These are phyloP conservation scores for Wickerhamomyces sydowiorum DNA, from an alignment of 805 yeast genomes.

Conservation along the genomic window DNA sequence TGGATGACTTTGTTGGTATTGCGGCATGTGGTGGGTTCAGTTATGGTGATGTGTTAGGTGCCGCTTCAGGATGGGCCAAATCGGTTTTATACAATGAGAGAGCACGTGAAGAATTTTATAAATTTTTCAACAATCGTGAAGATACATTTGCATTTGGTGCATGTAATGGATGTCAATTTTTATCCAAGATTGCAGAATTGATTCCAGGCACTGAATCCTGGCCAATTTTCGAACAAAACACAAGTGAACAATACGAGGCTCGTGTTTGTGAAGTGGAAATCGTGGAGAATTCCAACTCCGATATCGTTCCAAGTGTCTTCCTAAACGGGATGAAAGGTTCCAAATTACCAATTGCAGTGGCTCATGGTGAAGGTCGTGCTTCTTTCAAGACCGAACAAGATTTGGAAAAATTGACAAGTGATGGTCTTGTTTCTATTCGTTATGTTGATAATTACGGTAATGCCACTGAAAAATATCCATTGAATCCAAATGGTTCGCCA, in stretches of 20 bases:
- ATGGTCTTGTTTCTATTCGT: constrained; percentile 60
- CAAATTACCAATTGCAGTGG: constrained; percentile 91
- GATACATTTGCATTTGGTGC: constrained; percentile 98
- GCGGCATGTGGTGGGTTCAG: constrained; percentile 99
- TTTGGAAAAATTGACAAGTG: constrained; percentile 41
- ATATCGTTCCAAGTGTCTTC: constrained; percentile 53
- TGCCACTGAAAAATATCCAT: constrained; percentile 78
- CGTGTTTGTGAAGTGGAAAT: constrained; percentile 88
- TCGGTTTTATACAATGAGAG: constrained; percentile 81
- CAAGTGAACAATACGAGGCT: constrained; percentile 94
- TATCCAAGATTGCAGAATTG: constrained; percentile 75
- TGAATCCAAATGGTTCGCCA: constrained; percentile 95
- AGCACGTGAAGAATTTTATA: constrained; percentile 69
- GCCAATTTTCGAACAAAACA: constrained; percentile 93
- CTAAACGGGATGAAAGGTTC: constrained; percentile 91
- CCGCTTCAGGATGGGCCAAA: constrained; percentile 99
- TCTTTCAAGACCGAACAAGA: constrained; percentile 46
- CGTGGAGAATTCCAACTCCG: constrained; percentile 45
- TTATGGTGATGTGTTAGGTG: constrained; percentile 97
- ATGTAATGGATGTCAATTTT: constrained; percentile 97
- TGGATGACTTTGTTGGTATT: constrained; percentile 81
- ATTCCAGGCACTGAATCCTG: constrained; percentile 94
- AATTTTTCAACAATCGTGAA: constrained; percentile 77
- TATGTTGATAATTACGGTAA: constrained; percentile 90
- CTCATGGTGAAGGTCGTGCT: constrained; percentile 98